Percentiles rank a stretch among this genome's conserved stretches.
phyloP scores from a whole-genome alignment of 164 flowering plant genomes.

The Brasenia schreberi region DNA sequence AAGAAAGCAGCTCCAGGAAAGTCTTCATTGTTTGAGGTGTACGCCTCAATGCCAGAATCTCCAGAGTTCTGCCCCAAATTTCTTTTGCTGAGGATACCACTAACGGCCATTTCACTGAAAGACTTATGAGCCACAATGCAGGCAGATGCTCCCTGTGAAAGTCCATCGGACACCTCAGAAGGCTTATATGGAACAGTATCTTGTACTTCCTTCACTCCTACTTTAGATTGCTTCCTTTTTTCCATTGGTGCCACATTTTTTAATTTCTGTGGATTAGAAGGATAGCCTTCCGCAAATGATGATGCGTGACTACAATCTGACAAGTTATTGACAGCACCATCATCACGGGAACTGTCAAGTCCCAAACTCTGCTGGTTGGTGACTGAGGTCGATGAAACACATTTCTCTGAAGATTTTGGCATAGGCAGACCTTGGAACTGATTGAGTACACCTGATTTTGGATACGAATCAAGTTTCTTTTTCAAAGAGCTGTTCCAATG shows the following conservation, averaged over 20 bases:
- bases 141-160: neutral
- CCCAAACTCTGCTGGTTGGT: constrained; percentile 36
- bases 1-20: neutral
- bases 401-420: constrained; percentile 28
- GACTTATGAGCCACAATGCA: neutral
- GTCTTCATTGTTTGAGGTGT: neutral
- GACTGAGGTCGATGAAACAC: constrained; percentile 27
- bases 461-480: constrained; percentile 76
- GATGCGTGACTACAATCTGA: constrained; percentile 85
- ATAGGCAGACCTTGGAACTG: constrained; percentile 44
- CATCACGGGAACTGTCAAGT: constrained; percentile 31
- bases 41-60: neutral
- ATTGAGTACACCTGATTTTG: constrained; percentile 67
- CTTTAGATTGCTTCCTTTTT: neutral
- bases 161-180: neutral
- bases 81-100: neutral
- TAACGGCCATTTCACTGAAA: neutral
- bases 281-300: constrained; percentile 26
- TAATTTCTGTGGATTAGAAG: constrained; percentile 13
- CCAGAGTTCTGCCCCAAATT: neutral
- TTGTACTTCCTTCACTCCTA: neutral
- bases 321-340: constrained; percentile 38
- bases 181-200: neutral
- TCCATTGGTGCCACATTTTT: neutral
- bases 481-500: constrained; percentile 98